A percentile compares a stretch with the other conserved stretches of the same genome.
These are phyloP conservation scores for Cyclostephanos invisitatus DNA, from an alignment of 108 stramenopile species.

Conservation along the genomic window DNA sequence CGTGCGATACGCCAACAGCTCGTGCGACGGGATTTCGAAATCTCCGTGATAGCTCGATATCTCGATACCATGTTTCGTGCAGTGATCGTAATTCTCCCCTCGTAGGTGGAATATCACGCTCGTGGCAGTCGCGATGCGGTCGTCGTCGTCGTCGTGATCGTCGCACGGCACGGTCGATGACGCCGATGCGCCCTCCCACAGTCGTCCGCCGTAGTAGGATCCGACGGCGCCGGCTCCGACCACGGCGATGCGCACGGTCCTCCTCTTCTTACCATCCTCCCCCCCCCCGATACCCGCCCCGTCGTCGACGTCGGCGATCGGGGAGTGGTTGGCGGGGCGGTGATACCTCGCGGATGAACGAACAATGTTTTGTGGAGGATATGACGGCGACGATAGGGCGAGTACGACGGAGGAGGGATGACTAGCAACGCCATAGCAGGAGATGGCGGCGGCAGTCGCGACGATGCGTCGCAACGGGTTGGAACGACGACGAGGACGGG, in stretches of 20 bases:
- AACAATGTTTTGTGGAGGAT: too few species aligned
- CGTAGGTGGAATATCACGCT: constrained; percentile 79
- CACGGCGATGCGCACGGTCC: constrained; percentile 18
- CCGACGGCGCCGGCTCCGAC: constrained; percentile 29
- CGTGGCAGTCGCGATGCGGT: not conserved
- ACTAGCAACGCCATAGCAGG: too few species aligned
- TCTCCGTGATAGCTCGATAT: constrained; percentile 69
- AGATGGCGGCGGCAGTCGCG: not conserved
- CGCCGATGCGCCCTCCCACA: constrained; percentile 62
- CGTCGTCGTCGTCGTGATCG: not conserved
- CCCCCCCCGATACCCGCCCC: too few species aligned
- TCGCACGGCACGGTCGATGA: not conserved
- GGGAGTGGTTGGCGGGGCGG: too few species aligned
- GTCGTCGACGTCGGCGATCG: too few species aligned
- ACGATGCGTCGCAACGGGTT: too few species aligned
- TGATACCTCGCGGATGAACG: too few species aligned
- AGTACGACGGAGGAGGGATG: not conserved
- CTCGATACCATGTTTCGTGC: constrained; percentile 59
- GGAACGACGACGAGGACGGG: too few species aligned
- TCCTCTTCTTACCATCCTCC: not conserved
- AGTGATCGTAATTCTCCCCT: constrained; percentile 62
- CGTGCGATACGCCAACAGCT: constrained; percentile 57
- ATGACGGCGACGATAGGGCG: not conserved
- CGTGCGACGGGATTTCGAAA: constrained; percentile 61
- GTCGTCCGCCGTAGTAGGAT: constrained; percentile 45